phyloP scores from a whole-genome alignment of 768 basidiomycete species.

The Podaxis carcinomalis region DNA sequence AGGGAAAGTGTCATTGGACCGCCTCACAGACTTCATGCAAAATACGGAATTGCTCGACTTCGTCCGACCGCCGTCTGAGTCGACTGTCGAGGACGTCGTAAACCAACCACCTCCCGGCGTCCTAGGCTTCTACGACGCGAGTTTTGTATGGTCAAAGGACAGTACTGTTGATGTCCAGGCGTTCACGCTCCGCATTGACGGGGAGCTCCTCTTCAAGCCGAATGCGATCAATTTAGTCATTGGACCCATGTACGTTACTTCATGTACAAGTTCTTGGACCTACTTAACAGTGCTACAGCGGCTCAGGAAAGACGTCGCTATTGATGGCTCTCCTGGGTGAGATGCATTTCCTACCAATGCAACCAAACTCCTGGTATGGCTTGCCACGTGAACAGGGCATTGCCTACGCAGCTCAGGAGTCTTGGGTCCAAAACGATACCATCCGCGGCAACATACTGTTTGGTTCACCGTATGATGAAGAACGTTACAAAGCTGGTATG shows the following conservation, averaged over 20 bases:
- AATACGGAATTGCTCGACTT: slow-evolving; percentile 33
- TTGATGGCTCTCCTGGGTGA: slow-evolving; percentile 62
- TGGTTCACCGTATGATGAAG: slow-evolving; percentile 70
- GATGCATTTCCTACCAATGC: slow-evolving; percentile 56
- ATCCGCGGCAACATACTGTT: slow-evolving; percentile 83
- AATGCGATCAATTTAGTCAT: slow-evolving; percentile 54
- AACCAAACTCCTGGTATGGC: slow-evolving; percentile 58
- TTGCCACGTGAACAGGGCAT: slow-evolving; percentile 68
- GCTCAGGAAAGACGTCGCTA: slow-evolving; percentile 58
- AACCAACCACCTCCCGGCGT: slow-evolving; percentile 12
- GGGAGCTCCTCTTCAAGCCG: slow-evolving; percentile 49
- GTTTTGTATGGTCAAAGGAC: slow-evolving; percentile 52
- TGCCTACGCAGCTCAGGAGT: slow-evolving; percentile 80
- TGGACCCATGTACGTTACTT: slow-evolving; percentile 43
- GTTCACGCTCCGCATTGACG: slow-evolving; percentile 50
- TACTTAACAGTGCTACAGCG: slow-evolving; percentile 14
- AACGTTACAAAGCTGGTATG: slow-evolving; percentile 60
- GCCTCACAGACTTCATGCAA: slow-evolving; percentile 33
- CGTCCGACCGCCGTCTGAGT: slow-evolving; percentile 9
- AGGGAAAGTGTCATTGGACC: slow-evolving; percentile 61
- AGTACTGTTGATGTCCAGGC: slow-evolving; percentile 28
- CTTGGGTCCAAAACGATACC: slow-evolving; percentile 82
- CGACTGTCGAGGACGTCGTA: neutral
- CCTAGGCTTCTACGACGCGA: slow-evolving; percentile 51
- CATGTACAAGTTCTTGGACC: neutral